These are phyloP conservation scores for Phialocephala subalpina DNA, from an alignment of 2,329 filamentous ascomycete species.

Conservation along the genomic window DNA sequence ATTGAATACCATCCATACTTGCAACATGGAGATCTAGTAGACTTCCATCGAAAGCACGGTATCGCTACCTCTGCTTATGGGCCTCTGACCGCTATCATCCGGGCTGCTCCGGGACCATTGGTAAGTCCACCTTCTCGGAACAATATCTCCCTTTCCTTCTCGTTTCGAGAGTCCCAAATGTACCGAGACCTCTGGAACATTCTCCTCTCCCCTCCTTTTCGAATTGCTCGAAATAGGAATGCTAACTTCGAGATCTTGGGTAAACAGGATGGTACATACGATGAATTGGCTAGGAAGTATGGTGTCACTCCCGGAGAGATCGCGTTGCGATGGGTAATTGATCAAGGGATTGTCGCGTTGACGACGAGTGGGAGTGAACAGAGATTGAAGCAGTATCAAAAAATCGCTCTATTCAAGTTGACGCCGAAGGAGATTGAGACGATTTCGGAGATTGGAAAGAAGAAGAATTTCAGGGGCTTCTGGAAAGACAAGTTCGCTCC, in stretches of 20 bases:
- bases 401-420: constrained; percentile 63
- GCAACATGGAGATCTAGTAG: constrained; percentile 67
- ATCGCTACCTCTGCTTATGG: constrained; percentile 66
- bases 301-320: constrained; percentile 63
- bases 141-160: too few species aligned
- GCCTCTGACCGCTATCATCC: constrained; percentile 60
- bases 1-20: constrained; percentile 83
- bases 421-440: constrained; percentile 64
- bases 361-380: constrained; percentile 68
- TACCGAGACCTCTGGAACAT: too few species aligned
- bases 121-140: too few species aligned
- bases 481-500: constrained; percentile 61
- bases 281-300: constrained; percentile 63
- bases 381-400: constrained; percentile 63
- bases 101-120: constrained; percentile 60
- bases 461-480: constrained; percentile 69
- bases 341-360: constrained; percentile 64
- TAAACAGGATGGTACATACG: constrained; percentile 60
- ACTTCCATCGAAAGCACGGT: constrained; percentile 62
- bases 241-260: too few species aligned
- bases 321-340: constrained; percentile 66
- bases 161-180: too few species aligned
- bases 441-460: constrained; percentile 61
- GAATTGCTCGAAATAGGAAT: too few species aligned
- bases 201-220: too few species aligned